A percentile compares a stretch with the other conserved stretches of the same genome.
These are phyloP conservation scores for Samsoniella hepiali DNA, from an alignment of 2,329 filamentous ascomycete species.

Conservation along the genomic window DNA sequence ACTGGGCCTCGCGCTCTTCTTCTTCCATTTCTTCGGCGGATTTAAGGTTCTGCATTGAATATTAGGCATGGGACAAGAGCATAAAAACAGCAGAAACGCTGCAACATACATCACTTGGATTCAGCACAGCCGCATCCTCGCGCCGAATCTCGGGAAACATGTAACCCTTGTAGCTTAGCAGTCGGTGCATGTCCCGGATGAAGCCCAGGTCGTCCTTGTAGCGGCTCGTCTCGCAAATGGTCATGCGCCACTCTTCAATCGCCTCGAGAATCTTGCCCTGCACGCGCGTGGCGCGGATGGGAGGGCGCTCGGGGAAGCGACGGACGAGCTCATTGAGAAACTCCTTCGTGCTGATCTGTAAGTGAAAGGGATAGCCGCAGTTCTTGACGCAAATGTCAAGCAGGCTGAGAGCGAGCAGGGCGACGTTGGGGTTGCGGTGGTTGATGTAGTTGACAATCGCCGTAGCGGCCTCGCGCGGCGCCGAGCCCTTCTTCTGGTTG, in stretches of 20 bases:
- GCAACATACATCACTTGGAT: slow-evolving; percentile 83
- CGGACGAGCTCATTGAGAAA: slow-evolving; percentile 98
- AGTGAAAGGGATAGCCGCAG: slow-evolving; percentile 97
- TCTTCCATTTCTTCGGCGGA: slow-evolving; percentile 99
- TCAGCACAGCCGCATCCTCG: slow-evolving; percentile 94
- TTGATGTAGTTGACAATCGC: slow-evolving; percentile 94
- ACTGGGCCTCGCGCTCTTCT: slow-evolving; percentile 90
- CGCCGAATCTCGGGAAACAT: slow-evolving; percentile 86
- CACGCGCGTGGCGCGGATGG: slow-evolving; percentile 78
- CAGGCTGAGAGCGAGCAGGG: slow-evolving; percentile 82
- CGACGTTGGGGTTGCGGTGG: slow-evolving; percentile 93
- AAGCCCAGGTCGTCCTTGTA: slow-evolving; percentile 97
- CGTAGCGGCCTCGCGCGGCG: slow-evolving; percentile 90
- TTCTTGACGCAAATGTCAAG: slow-evolving; percentile 99
- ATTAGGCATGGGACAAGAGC: neutral
- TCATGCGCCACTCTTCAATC: slow-evolving; percentile 97
- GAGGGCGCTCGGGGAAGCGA: slow-evolving; percentile 90
- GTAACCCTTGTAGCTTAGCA: slow-evolving; percentile 96
- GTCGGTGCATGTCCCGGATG: slow-evolving; percentile 93
- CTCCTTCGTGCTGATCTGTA: slow-evolving; percentile 98
- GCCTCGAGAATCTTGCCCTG: slow-evolving; percentile 91
- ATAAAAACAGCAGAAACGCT: neutral
- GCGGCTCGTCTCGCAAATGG: slow-evolving; percentile 95
- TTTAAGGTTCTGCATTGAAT: slow-evolving; percentile 69
- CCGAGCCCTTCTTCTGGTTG: slow-evolving; percentile 94